Conservation (phyloP, 208 protist genomes). For the Trypanosoma grayi region DNA sequence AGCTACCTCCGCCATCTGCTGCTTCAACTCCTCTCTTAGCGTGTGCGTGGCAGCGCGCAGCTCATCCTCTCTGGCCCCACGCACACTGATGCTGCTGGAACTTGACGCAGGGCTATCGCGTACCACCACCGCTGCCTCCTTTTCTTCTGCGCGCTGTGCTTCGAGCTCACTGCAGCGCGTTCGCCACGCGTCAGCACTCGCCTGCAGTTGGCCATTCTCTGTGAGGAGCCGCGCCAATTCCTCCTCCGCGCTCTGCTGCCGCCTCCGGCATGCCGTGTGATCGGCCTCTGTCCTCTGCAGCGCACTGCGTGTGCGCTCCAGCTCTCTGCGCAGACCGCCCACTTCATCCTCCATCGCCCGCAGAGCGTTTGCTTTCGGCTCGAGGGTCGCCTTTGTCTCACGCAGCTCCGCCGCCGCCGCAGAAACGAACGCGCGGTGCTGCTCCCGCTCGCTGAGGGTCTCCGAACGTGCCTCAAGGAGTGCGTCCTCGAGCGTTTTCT, state of each 20-base stretch:
- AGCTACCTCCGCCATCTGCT: not conserved
- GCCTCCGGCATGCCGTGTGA: not conserved
- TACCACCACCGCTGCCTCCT: not conserved
- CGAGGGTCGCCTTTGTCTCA: not conserved
- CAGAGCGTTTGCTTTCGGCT: not conserved
- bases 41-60: not conserved
- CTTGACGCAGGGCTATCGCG: not conserved
- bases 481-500: slow-evolving; percentile 7
- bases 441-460: slow-evolving; percentile 10
- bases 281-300: slow-evolving; percentile 3
- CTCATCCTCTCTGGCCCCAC: not conserved
- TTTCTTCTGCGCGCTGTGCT: not conserved
- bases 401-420: slow-evolving; percentile 12
- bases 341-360: slow-evolving; percentile 11
- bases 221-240: not conserved
- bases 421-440: slow-evolving; percentile 21
- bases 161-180: not conserved
- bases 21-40: slow-evolving; percentile 7
- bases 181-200: not conserved
- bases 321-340: slow-evolving; percentile 7
- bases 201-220: slow-evolving; percentile 2
- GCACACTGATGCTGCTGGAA: not conserved
- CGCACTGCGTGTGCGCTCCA: not conserved
- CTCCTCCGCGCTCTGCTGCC: slow-evolving; percentile 1
- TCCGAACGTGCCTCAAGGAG: slow-evolving; percentile 2